Conservation (phyloP, 192 early-diverging fungal genomes). For the Physocladia obscura region DNA sequence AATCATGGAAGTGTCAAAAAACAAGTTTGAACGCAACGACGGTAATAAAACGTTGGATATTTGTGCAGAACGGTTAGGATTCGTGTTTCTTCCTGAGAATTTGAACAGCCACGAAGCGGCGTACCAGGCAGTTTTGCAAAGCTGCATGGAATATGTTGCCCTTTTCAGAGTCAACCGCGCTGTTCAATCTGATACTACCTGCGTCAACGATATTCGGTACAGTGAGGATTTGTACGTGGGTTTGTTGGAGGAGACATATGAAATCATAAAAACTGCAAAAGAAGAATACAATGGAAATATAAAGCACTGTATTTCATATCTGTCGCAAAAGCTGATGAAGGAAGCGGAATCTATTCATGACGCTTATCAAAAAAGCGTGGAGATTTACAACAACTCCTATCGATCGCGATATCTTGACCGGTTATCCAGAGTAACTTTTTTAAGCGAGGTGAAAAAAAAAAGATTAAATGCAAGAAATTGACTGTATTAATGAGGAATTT, state of each 20-base stretch:
- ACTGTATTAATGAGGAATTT: no score
- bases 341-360: neutral
- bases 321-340: neutral
- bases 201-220: conserved; percentile 12
- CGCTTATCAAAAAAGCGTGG: neutral
- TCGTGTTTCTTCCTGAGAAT: neutral
- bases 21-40: conserved; percentile 7
- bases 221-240: conserved; percentile 14
- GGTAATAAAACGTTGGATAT: no score
- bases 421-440: neutral
- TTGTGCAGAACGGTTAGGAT: no score
- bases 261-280: conserved; percentile 15
- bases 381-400: conserved; percentile 2
- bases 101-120: neutral
- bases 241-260: conserved; percentile 21
- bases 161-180: conserved; percentile 28
- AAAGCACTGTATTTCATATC: neutral
- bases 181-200: conserved; percentile 7
- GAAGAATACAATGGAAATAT: conserved; percentile 14
- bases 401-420: conserved; percentile 8
- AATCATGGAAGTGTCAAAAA: neutral
- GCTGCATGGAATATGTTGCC: conserved; percentile 33
- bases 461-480: neutral
- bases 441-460: neutral
- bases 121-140: neutral